A percentile compares a stretch with the other conserved stretches of the same genome.
These are phyloP conservation scores for Pontederia paniculata DNA, from an alignment of 176 grass and related monocot genomes.

Conservation along the genomic window DNA sequence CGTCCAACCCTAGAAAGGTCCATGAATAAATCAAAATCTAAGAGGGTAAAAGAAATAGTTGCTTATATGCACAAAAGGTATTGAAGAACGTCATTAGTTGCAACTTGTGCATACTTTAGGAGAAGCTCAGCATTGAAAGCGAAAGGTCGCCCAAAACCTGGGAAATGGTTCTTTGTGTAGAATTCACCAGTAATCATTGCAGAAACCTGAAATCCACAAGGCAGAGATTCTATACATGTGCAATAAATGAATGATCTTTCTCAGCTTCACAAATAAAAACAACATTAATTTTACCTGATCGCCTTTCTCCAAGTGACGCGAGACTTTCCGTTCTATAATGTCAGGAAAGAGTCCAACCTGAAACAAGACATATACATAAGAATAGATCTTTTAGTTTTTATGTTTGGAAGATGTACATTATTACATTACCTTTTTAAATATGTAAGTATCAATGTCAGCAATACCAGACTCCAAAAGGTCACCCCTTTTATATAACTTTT, in stretches of 20 bases:
- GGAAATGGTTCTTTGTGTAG: slow-evolving; percentile 89
- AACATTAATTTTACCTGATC: slow-evolving; percentile 45
- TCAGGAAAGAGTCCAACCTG: slow-evolving; percentile 96
- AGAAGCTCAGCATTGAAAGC: slow-evolving; percentile 68
- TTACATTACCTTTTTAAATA: slow-evolving; percentile 66
- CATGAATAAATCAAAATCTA: slow-evolving; percentile 6
- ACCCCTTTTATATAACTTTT: slow-evolving; percentile 64
- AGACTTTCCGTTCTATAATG: slow-evolving; percentile 76
- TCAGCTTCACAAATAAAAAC: slow-evolving; percentile 1
- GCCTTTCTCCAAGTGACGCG: slow-evolving; percentile 60
- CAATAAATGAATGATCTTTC: neutral
- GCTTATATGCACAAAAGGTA: neutral
- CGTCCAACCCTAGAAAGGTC: slow-evolving; percentile 56
- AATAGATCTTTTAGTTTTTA: slow-evolving; percentile 11
- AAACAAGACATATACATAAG: slow-evolving; percentile 37
- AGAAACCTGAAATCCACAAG: slow-evolving; percentile 47
- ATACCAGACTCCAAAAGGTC: slow-evolving; percentile 45
- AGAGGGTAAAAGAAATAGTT: neutral
- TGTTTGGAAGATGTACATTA: slow-evolving; percentile 17
- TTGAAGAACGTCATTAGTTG: neutral
- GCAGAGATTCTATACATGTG: slow-evolving; percentile 7
- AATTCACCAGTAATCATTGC: slow-evolving; percentile 87
- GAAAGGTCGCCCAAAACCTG: slow-evolving; percentile 90
- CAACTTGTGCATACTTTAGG: slow-evolving; percentile 43
- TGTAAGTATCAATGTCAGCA: slow-evolving; percentile 64